These are phyloP conservation scores for Thalassiosira profunda DNA, from an alignment of 108 stramenopile genomes.

Conservation along the genomic window DNA sequence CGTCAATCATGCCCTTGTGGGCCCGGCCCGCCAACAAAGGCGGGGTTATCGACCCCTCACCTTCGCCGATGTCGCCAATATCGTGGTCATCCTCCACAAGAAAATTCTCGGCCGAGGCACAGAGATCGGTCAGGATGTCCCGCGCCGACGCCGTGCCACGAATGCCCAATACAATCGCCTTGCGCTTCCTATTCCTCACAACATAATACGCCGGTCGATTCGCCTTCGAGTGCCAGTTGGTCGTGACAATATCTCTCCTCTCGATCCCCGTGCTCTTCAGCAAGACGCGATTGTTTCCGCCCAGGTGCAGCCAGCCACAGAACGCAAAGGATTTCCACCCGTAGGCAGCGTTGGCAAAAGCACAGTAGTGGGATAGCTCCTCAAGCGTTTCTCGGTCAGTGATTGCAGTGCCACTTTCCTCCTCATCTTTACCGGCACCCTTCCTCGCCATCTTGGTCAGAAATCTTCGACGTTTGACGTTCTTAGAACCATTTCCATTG, in stretches of 20 bases:
- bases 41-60: too few species aligned
- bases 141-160: constrained; percentile 69
- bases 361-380: constrained; percentile 59
- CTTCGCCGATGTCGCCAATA: constrained; percentile 19
- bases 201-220: constrained; percentile 66
- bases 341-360: constrained; percentile 68
- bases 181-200: constrained; percentile 50
- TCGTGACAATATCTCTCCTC: constrained; percentile 44
- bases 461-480: too few species aligned
- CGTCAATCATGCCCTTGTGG: constrained; percentile 76
- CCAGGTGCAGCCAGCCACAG: constrained; percentile 55
- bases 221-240: constrained; percentile 54
- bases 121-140: constrained; percentile 75
- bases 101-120: constrained; percentile 62
- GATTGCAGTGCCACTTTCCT: constrained; percentile 4
- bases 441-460: too few species aligned
- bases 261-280: constrained; percentile 52
- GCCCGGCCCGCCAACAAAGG: too few species aligned
- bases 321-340: constrained; percentile 70
- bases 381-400: constrained; percentile 52
- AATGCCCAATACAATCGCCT: constrained; percentile 55
- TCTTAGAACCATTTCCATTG: too few species aligned
- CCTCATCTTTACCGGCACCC: too few species aligned
- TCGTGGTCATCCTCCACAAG: constrained; percentile 38
- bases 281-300: constrained; percentile 53